Evolutionary conservation across 768 basidiomycete genomes (phyloP), one percentile per base, ranked within the genome.

Genomic region (Agrocybe praecox): DNA sequence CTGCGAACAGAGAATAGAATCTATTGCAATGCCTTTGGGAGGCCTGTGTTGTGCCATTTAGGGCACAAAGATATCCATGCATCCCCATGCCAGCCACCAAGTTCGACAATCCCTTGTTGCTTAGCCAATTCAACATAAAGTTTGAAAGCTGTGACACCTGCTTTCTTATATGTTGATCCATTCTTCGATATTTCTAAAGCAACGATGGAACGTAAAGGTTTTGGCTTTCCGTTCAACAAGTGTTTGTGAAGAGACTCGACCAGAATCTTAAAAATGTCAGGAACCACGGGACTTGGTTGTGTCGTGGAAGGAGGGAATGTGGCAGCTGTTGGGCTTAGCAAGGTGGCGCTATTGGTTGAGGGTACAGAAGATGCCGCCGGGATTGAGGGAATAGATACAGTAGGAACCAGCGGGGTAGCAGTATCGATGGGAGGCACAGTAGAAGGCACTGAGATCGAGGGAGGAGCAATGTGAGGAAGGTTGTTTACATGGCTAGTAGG

Each of bases 111-210:
- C 18, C 70, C 74, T 14, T 61, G 67, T 54, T 74, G 65, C 36
- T 69, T 66, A 12, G 82, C 82, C 53, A 74, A 57, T 7, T 57
- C 61, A 10, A 70, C 51, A 59, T 83, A 84, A 36, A 76, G 72
- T 17, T 67, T 67, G 59, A 83, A 80, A 19, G 63, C 73, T 6
- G 70, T 24, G 6, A 75, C 77, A 1, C 78, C 76, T 10, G 76
- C 80, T 32, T 64, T 64, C 62, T 65, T 61, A 51, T 81, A 82
- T 2, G 75, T 65, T 24, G 58, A 62, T 47, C 63, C 68, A 26
- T 40, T 40, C 6, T 64, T 59, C 14, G 65, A 57, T 11, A 85
- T 58, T 26, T 66, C 61, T 21, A 65, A 34, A 10, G 72, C 76
- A 11, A 84, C 55, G 0, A 46, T 18, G 19, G 77, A 77, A 53